Percentiles rank a stretch among this genome's conserved stretches.
phyloP scores from a whole-genome alignment of 2,329 filamentous ascomycete genomes.

The Nothomitra cinnamomea region DNA sequence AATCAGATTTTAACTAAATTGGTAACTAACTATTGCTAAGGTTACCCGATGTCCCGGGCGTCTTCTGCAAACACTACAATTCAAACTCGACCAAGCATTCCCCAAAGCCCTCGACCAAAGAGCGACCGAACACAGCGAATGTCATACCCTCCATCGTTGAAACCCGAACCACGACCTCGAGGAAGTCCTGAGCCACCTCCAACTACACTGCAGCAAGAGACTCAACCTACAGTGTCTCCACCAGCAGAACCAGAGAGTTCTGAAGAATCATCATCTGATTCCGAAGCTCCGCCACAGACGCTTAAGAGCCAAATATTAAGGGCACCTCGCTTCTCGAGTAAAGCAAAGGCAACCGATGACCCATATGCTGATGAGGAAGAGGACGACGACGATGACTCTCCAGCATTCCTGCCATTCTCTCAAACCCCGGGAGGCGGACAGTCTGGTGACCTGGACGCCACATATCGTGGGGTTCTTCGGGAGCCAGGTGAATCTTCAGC shows the following conservation, averaged over 20 bases:
- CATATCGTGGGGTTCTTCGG: neutral
- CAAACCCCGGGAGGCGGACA: neutral
- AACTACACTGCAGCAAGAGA: neutral
- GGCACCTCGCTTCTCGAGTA: conserved; percentile 2
- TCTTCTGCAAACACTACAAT: conserved; percentile 7
- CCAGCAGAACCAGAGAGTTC: neutral
- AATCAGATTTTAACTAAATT: conserved; percentile 24
- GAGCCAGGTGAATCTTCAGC: neutral
- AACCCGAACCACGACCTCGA: neutral
- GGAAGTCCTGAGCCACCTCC: neutral
- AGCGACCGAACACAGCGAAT: neutral
- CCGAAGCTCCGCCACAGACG: neutral
- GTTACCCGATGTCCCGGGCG: conserved; percentile 5
- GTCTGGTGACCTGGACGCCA: neutral
- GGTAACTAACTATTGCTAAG: neutral
- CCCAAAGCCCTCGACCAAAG: conserved; percentile 1
- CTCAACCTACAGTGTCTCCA: neutral
- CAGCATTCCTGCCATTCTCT: conserved; percentile 7
- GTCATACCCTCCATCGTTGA: neutral
- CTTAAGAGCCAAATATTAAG: conserved; percentile 6
- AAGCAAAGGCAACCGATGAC: conserved; percentile 1
- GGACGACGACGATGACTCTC: conserved; percentile 8
- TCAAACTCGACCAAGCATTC: neutral
- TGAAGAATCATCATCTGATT: neutral
- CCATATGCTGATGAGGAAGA: conserved; percentile 4